A percentile compares a stretch with the other conserved stretches of the same genome.
Evolutionary conservation across 2,329 filamentous ascomycete genomes (phyloP).

Genomic region (Tolypocladium ovalisporum): DNA sequence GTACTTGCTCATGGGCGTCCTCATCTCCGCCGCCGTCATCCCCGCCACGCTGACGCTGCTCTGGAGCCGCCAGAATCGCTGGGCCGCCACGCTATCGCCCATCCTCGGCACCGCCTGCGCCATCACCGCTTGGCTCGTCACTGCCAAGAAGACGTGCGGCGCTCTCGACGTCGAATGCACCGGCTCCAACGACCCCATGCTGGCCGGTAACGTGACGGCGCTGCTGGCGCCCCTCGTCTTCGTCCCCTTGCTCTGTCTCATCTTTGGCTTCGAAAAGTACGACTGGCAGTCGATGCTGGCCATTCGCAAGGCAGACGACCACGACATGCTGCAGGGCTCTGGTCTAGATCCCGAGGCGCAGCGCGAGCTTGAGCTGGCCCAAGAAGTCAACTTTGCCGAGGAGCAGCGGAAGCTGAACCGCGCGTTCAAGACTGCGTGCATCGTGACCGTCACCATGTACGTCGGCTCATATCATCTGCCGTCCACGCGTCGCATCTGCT

Average conservation of each 20-base stretch:
- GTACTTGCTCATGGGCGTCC: slow-evolving; percentile 84
- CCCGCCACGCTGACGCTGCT: slow-evolving; percentile 71
- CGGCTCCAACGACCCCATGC: slow-evolving; percentile 75
- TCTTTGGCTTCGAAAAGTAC: slow-evolving; percentile 54
- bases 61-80: slow-evolving; percentile 69
- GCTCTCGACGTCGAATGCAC: slow-evolving; percentile 61
- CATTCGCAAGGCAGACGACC: slow-evolving; percentile 71
- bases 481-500: neutral
- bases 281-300: slow-evolving; percentile 76
- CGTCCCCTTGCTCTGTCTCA: slow-evolving; percentile 63
- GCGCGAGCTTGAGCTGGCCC: slow-evolving; percentile 7
- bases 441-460: slow-evolving; percentile 20
- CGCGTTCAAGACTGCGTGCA: slow-evolving; percentile 36
- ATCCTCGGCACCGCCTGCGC: slow-evolving; percentile 55
- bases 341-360: slow-evolving; percentile 29
- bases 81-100: slow-evolving; percentile 57
- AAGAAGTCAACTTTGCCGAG: slow-evolving; percentile 25
- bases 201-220: slow-evolving; percentile 76
- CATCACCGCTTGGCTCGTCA: slow-evolving; percentile 67
- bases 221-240: slow-evolving; percentile 67
- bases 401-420: slow-evolving; percentile 40
- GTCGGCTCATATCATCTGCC: neutral
- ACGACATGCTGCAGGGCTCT: slow-evolving; percentile 53
- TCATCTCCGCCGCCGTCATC: slow-evolving; percentile 77
- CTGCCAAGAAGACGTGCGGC: slow-evolving; percentile 58